Conservation (phyloP, 2,329 filamentous ascomycete species). For the Magnaporthales sp. region DNA sequence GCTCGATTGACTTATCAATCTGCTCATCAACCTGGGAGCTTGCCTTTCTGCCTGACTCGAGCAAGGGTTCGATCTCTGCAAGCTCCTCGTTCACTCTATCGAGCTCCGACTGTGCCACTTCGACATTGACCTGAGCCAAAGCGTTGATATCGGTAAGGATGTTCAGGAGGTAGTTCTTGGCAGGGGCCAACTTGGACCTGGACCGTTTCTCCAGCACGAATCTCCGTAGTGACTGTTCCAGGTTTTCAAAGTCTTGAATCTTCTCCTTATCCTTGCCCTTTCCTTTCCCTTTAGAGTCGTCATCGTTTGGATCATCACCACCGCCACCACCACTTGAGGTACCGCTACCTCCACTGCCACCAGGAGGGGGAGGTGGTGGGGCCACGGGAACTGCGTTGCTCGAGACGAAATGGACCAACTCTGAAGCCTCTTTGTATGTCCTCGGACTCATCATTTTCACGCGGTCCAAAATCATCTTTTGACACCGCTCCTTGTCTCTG, state of each 20-base stretch:
- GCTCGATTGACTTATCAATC: conserved; percentile 74
- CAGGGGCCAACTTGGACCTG: conserved; percentile 88
- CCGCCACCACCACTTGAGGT: conserved; percentile 43
- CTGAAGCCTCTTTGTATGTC: conserved; percentile 84
- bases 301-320: conserved; percentile 20
- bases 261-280: conserved; percentile 88
- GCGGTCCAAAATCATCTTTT: conserved; percentile 90
- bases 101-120: conserved; percentile 78
- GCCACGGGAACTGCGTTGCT: conserved; percentile 85
- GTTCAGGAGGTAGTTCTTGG: conserved; percentile 91
- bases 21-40: conserved; percentile 71
- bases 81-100: conserved; percentile 76
- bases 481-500: conserved; percentile 79
- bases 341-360: conserved; percentile 44
- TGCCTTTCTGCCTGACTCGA: conserved; percentile 76
- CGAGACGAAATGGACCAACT: conserved; percentile 95
- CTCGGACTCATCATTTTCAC: conserved; percentile 79
- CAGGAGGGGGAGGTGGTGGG: conserved; percentile 46
- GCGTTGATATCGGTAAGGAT: conserved; percentile 80
- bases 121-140: conserved; percentile 76
- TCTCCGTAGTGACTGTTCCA: conserved; percentile 80
- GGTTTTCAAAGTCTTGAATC: conserved; percentile 76
- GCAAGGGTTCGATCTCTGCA: conserved; percentile 71
- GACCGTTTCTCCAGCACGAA: conserved; percentile 96
- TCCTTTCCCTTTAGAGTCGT: conserved; percentile 51